Conservation (phyloP, 331 rosid genomes). For the Prunus yedoensis region DNA sequence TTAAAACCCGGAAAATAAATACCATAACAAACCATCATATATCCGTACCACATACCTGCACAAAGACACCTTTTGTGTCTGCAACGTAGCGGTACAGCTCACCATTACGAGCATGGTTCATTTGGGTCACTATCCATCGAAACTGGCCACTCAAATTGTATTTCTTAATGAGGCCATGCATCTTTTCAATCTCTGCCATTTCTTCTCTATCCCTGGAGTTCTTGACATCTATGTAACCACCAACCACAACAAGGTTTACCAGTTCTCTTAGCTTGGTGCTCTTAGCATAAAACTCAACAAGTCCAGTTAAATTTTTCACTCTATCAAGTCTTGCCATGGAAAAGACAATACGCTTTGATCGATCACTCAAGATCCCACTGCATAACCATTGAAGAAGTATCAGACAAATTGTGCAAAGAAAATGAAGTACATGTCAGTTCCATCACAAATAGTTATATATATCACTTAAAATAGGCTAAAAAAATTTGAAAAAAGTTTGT, state of each 20-base stretch:
- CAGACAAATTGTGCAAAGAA: background rate
- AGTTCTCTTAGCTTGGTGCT: conserved; percentile 36
- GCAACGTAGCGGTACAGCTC: conserved; percentile 46
- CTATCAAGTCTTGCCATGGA: conserved; percentile 46
- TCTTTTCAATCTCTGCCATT: conserved; percentile 40
- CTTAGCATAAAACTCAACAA: no score
- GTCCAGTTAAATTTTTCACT: conserved; percentile 42
- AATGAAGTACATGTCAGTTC: background rate
- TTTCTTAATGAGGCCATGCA: conserved; percentile 36
- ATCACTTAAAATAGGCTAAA: background rate
- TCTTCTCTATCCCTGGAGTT: conserved; percentile 45
- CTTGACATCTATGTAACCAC: conserved; percentile 39
- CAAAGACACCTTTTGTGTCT: conserved; percentile 42
- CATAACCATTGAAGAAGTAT: background rate
- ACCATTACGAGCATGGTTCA: conserved; percentile 48
- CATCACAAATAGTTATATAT: background rate
- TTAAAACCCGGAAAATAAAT: background rate
- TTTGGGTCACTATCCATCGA: conserved; percentile 43
- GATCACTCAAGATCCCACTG: conserved; percentile 35
- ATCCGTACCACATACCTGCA: conserved; percentile 30
- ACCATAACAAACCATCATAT: background rate
- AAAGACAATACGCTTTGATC: conserved; percentile 41
- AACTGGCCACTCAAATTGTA: conserved; percentile 37
- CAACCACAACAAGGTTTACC: conserved; percentile 39
- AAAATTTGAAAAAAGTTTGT: no score